A percentile compares a stretch with the other conserved stretches of the same genome.
These are phyloP conservation scores for Penicillium roqueforti DNA, from an alignment of 495 filamentous ascomycete genomes.

Conservation along the genomic window DNA sequence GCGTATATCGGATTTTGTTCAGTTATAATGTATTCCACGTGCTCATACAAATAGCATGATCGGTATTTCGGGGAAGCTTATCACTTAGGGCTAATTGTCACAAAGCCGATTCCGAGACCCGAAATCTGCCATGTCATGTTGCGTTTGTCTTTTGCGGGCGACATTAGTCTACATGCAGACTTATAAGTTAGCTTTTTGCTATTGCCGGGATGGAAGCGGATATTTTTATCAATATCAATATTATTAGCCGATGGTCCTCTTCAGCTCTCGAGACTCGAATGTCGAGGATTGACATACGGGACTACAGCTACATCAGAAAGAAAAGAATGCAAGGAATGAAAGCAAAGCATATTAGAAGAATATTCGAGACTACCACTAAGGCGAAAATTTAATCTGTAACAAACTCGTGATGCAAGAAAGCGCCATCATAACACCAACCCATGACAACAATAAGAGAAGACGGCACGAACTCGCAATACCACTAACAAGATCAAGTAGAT, in stretches of 20 bases:
- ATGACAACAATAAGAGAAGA: slow-evolving; percentile 13
- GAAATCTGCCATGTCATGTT: background rate
- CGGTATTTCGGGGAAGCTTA: background rate
- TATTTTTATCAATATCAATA: background rate
- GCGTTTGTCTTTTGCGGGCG: background rate
- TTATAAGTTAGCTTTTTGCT: background rate
- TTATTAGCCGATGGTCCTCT: background rate
- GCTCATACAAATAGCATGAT: background rate
- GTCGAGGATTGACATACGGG: background rate
- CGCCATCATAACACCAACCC: slow-evolving; percentile 25
- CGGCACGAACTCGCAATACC: slow-evolving; percentile 6
- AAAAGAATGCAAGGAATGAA: background rate
- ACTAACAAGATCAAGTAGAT: slow-evolving; percentile 12
- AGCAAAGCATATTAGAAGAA: background rate
- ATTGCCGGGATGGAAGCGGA: background rate
- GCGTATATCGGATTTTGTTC: too few relatives aligned
- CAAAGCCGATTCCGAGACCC: background rate
- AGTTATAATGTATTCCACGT: background rate
- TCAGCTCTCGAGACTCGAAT: background rate
- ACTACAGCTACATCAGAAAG: background rate
- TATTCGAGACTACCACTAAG: slow-evolving; percentile 1
- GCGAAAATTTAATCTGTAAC: background rate
- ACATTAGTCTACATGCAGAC: background rate
- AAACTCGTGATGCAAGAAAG: slow-evolving; percentile 10
- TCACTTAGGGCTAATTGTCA: background rate